Conservation (phyloP, 768 basidiomycete genomes). For the Crucibulum laeve region DNA sequence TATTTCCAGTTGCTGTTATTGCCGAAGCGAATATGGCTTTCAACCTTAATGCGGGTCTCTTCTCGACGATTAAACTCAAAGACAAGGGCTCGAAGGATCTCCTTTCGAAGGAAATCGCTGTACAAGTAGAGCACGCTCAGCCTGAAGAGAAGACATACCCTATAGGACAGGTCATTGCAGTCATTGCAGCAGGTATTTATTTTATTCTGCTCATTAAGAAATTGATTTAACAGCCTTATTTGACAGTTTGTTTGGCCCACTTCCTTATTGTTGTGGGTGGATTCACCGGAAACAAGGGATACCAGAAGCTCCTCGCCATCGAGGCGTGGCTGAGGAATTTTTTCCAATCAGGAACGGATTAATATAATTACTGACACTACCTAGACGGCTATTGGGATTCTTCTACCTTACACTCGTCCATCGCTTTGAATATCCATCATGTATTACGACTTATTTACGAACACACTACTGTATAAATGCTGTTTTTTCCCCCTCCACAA, state of each 20-base stretch:
- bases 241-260: constrained; percentile 42
- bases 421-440: no score
- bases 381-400: no score
- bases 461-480: no score
- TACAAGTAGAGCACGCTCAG: constrained; percentile 4
- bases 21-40: constrained; percentile 49
- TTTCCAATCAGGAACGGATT: constrained; percentile 6
- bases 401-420: no score
- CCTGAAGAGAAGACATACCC: constrained; percentile 20
- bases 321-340: constrained; percentile 30
- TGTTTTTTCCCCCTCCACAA: neutral
- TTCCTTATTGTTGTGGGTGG: constrained; percentile 42
- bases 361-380: neutral
- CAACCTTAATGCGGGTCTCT: constrained; percentile 41
- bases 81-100: constrained; percentile 3
- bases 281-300: constrained; percentile 40
- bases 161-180: constrained; percentile 27
- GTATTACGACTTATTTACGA: no score
- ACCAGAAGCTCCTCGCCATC: constrained; percentile 37
- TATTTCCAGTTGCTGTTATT: constrained; percentile 34
- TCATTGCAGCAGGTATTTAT: constrained; percentile 28
- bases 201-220: neutral
- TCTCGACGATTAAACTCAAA: constrained; percentile 27
- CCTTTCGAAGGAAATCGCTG: constrained; percentile 8
- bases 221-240: constrained; percentile 13